phyloP scores from a whole-genome alignment of 257 asterid genomes.

The Nicotiana tomentosiformis region DNA sequence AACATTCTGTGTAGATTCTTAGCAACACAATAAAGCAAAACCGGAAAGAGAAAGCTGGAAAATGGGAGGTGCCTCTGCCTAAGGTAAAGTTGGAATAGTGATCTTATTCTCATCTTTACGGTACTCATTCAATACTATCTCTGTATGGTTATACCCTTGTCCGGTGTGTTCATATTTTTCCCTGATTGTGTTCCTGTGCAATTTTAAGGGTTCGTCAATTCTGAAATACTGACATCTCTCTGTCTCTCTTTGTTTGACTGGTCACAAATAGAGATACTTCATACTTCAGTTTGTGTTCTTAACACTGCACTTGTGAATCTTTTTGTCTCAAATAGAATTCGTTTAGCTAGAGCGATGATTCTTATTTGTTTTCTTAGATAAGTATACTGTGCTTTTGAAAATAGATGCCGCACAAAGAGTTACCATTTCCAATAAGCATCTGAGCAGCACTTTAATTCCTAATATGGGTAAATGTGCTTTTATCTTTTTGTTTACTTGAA shows the following conservation, averaged over 20 bases:
- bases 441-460: neutral
- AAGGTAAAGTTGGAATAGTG: conserved; percentile 40
- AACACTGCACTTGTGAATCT: neutral
- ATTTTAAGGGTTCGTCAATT: neutral
- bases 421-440: neutral
- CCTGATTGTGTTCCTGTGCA: neutral
- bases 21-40: conserved; percentile 95
- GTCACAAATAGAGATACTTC: neutral
- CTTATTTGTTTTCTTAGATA: neutral
- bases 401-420: neutral
- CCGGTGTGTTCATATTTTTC: neutral
- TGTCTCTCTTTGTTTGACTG: neutral
- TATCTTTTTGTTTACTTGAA: neutral
- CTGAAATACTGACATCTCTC: neutral
- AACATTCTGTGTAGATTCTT: conserved; percentile 47
- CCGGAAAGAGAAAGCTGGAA: conserved; percentile 94
- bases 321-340: neutral
- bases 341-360: neutral
- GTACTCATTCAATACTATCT: neutral
- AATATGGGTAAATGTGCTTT: neutral
- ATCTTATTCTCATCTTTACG: neutral
- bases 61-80: conserved; percentile 98
- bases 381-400: neutral
- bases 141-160: neutral
- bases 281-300: neutral